phyloP scores from a whole-genome alignment of 306 rosid genomes.

The Quercus gilva region DNA sequence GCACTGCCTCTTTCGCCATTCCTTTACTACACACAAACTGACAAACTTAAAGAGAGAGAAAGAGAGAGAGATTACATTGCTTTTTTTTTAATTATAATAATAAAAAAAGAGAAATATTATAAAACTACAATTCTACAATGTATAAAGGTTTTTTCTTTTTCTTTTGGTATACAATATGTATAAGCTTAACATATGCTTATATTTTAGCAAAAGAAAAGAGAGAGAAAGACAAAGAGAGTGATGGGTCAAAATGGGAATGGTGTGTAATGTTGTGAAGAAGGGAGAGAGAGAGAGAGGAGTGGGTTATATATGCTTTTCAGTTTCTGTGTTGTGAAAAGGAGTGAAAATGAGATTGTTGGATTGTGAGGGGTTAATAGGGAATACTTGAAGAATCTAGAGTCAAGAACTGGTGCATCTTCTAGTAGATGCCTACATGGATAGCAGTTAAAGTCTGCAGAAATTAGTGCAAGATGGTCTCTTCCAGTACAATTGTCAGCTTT shows the following conservation, averaged over 20 bases:
- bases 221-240: background rate
- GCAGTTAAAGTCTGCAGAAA: background rate
- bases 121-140: too few species aligned
- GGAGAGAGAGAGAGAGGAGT: constrained; percentile 1
- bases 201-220: background rate
- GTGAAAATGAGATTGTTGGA: constrained; percentile 9
- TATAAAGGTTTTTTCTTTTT: too few species aligned
- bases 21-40: constrained; percentile 35
- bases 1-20: constrained; percentile 77
- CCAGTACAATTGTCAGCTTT: constrained; percentile 15
- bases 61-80: constrained; percentile 13
- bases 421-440: too few species aligned
- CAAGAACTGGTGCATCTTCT: background rate
- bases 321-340: constrained; percentile 14
- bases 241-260: constrained; percentile 34
- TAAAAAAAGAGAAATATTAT: background rate
- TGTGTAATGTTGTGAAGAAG: constrained; percentile 7
- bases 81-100: background rate
- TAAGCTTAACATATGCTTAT: too few species aligned
- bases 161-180: too few species aligned
- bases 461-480: background rate
- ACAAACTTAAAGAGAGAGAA: constrained; percentile 34
- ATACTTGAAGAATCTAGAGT: too few species aligned
- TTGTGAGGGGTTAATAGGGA: too few species aligned
- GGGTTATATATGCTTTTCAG: too few species aligned